Percentiles rank a stretch among this genome's conserved stretches.
Conservation (phyloP, 306 rosid genomes). For the Cyamopsis tetragonoloba region DNA sequence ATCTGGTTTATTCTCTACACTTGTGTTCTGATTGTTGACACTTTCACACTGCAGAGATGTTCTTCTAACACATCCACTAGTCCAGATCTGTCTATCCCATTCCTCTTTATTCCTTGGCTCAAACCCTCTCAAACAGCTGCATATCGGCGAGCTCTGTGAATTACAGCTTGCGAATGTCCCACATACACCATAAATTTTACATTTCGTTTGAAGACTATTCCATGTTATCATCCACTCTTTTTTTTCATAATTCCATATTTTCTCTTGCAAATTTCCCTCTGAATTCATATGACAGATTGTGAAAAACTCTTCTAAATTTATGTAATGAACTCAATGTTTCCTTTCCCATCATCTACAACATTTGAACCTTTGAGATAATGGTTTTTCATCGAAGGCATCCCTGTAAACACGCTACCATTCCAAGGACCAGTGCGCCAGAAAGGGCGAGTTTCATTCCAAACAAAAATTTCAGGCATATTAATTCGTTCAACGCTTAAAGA, state of each 20-base stretch:
- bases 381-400: neutral
- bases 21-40: neutral
- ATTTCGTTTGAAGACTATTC: neutral
- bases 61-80: conserved; percentile 38
- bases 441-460: conserved; percentile 17
- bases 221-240: neutral
- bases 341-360: neutral
- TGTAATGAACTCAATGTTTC: neutral
- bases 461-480: neutral
- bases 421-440: conserved; percentile 32
- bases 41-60: conserved; percentile 21
- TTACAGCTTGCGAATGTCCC: conserved; percentile 36
- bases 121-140: conserved; percentile 49
- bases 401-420: neutral
- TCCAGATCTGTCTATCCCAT: conserved; percentile 36
- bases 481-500: conserved; percentile 6
- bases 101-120: conserved; percentile 32
- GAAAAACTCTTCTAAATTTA: neutral
- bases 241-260: neutral
- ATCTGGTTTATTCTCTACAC: neutral
- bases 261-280: neutral
- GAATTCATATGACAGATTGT: neutral
- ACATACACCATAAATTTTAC: conserved; percentile 39
- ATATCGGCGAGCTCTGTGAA: conserved; percentile 8
- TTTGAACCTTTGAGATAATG: neutral